Base-by-base conservation (phyloP, 2,329 filamentous ascomycete species). In the Tolypocladium tropicale region DNA sequence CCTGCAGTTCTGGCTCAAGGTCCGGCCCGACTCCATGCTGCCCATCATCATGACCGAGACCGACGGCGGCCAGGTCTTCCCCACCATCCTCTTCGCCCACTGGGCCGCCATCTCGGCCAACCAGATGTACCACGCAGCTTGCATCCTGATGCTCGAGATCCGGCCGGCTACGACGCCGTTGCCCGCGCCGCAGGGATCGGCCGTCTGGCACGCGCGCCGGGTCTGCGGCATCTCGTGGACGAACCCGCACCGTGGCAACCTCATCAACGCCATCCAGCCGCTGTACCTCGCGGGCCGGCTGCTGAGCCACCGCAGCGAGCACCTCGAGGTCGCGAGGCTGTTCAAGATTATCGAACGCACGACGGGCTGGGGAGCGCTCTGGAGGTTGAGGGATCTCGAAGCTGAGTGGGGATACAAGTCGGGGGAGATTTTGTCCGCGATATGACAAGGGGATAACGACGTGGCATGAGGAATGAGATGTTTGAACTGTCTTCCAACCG, bases 151-250 rank as follows among this genome's bases (percentile, higher is more conserved):
- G 41, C 41, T 46, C 60, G 74, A 77, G 43, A 72, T 72, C 53
- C 70, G 68, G 28, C 72, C 75, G 18, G 53, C 67, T 37, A 49
- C 60, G 14, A 65, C 59, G 36, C n/a, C 54, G n/a, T 53, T 62
- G 5, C 59, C 65, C 6, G 58, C 58, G 75, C 43, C 43, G 43
- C 43, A 46, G 3, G 43, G 43, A 23, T 46, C 43, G 23, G 14
- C 43, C 14, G 43, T 28, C 12, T 46, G 43, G 43, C 43, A 46
- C 43, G 43, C 9, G 58, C 58, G 75, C 28, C 70, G 75, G 16
- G 74, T 81, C 25, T 78, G 76, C 37, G 78, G 77, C 0, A 81
- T 81, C 18, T 79, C 78, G 1, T 62, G 74, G 37, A 72, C 77
- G 3, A 81, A 81, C 23, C 43, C 43, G 43, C 43, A 46, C 43